Evolutionary conservation across 441 rosid species (phyloP).

Genomic region (Euphorbia celastroides): DNA sequence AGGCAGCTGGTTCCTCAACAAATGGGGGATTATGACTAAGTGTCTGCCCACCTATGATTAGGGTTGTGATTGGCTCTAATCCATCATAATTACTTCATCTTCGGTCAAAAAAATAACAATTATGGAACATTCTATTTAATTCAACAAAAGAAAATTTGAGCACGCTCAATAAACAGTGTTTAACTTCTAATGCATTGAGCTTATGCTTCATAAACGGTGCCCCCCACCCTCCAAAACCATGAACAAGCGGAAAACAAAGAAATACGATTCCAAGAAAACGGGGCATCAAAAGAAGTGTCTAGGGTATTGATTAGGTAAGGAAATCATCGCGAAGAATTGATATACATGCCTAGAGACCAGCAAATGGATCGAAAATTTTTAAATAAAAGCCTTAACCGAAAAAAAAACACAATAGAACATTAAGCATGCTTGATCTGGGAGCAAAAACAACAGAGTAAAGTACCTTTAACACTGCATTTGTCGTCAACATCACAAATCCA

Average conservation of each 20-base stretch:
- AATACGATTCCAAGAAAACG: not conserved
- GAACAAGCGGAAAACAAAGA: not conserved
- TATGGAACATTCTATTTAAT: not conserved
- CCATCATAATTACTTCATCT: too few relatives aligned
- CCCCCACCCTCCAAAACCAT: not conserved
- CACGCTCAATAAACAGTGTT: not conserved
- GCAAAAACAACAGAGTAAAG: conserved; percentile 12
- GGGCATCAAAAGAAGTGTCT: not conserved
- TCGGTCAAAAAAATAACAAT: not conserved
- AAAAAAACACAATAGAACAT: not conserved
- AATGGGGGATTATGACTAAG: too few relatives aligned
- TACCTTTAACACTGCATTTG: conserved; percentile 58
- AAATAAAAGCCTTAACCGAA: not conserved
- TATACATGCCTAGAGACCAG: not conserved
- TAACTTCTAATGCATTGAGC: not conserved
- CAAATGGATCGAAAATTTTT: not conserved
- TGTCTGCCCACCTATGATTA: too few relatives aligned
- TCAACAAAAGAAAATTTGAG: not conserved
- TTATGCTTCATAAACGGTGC: not conserved
- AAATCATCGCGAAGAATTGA: not conserved
- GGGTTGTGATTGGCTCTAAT: too few relatives aligned
- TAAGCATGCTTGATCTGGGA: conserved; percentile 1
- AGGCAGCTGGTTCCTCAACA: too few relatives aligned
- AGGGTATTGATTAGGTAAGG: not conserved
- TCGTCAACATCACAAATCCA: conserved; percentile 50